A percentile compares a stretch with the other conserved stretches of the same genome.
These are phyloP conservation scores for Cocos nucifera DNA, from an alignment of 176 grass and related monocot species.

Conservation along the genomic window DNA sequence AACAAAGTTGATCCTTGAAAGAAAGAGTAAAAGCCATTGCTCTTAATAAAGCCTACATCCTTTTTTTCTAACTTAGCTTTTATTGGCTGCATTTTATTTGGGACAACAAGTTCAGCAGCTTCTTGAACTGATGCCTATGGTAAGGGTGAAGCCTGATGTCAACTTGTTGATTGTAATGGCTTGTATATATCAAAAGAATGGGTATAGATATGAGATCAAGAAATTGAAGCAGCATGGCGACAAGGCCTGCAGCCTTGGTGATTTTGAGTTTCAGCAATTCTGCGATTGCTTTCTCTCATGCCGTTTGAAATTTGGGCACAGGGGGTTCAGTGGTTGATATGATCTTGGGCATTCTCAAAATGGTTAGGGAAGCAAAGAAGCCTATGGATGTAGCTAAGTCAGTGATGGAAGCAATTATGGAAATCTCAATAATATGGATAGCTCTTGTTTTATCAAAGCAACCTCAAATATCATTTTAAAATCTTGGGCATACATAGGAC, in stretches of 20 bases:
- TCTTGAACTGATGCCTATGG: constrained; percentile 65
- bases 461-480: too few species aligned
- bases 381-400: constrained; percentile 55
- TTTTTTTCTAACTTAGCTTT: constrained; percentile 57
- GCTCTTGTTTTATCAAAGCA: constrained; percentile 27
- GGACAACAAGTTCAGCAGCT: constrained; percentile 62
- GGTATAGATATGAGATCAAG: constrained; percentile 48
- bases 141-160: constrained; percentile 53
- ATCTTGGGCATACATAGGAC: not conserved
- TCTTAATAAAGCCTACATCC: constrained; percentile 64
- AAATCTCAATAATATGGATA: constrained; percentile 23
- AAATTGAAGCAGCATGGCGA: constrained; percentile 74
- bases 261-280: constrained; percentile 62
- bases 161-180: constrained; percentile 64
- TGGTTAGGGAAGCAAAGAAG: constrained; percentile 46
- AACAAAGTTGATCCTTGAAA: constrained; percentile 69
- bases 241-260: constrained; percentile 45
- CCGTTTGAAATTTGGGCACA: constrained; percentile 69
- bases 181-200: not conserved
- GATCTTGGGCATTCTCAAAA: constrained; percentile 73
- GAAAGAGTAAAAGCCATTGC: constrained; percentile 47
- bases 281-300: constrained; percentile 69
- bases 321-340: constrained; percentile 54
- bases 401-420: constrained; percentile 45
- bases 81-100: constrained; percentile 59